A percentile compares a stretch with the other conserved stretches of the same genome.
These are phyloP conservation scores for Turnera subulata DNA, from an alignment of 345 rosid species.

Conservation along the genomic window DNA sequence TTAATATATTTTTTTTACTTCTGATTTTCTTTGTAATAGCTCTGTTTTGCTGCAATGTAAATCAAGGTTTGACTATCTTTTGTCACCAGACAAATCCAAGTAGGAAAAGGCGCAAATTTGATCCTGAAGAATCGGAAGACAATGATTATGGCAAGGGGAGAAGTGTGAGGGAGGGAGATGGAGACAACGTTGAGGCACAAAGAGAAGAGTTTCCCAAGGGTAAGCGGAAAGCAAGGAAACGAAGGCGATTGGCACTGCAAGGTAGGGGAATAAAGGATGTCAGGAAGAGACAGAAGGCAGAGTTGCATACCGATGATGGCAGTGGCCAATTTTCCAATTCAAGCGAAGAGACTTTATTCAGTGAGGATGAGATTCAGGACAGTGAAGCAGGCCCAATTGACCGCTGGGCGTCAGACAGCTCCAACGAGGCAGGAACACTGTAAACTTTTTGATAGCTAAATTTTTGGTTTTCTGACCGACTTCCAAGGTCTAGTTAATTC, in stretches of 20 bases:
- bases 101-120: conserved; percentile 77
- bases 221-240: conserved; percentile 80
- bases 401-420: conserved; percentile 57
- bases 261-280: conserved; percentile 74
- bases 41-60: neutral
- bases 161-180: conserved; percentile 36
- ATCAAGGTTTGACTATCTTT: conserved; percentile 2
- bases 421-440: conserved; percentile 42
- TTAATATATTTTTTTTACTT: neutral
- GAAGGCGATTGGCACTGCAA: conserved; percentile 70
- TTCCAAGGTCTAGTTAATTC: no score
- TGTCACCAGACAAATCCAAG: conserved; percentile 68
- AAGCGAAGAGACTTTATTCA: conserved; percentile 67
- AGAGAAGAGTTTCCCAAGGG: conserved; percentile 91
- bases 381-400: conserved; percentile 28
- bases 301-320: conserved; percentile 42
- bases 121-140: conserved; percentile 64
- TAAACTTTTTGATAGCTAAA: conserved; percentile 5
- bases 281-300: conserved; percentile 51
- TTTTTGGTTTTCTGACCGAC: conserved; percentile 8
- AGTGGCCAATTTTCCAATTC: conserved; percentile 55
- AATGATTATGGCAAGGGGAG: conserved; percentile 50
- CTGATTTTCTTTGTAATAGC: neutral
- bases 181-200: conserved; percentile 54
- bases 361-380: conserved; percentile 59